Evolutionary conservation across 345 rosid genomes (phyloP).

Genomic region (Eucalyptus leucophloia): DNA sequence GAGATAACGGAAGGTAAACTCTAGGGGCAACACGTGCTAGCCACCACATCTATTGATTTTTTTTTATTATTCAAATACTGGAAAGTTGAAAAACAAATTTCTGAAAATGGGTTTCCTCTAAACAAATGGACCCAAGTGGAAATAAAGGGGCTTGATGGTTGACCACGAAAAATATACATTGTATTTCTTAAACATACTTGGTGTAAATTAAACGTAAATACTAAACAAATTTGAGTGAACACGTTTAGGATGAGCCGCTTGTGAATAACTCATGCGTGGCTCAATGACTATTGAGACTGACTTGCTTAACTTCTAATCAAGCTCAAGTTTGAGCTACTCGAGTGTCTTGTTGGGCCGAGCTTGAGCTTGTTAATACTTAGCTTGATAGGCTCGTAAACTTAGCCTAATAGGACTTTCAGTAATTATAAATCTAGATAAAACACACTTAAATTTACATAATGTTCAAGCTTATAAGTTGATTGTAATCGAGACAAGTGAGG

Average conservation of each 20-base stretch:
- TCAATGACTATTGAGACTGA: background rate
- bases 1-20: no score
- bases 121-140: background rate
- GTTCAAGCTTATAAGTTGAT: background rate
- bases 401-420: background rate
- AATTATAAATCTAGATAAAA: background rate
- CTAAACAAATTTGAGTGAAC: background rate
- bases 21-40: no score
- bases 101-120: background rate
- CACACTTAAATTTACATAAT: background rate
- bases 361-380: background rate
- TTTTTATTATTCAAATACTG: background rate
- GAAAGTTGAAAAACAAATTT: background rate
- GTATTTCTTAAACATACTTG: background rate
- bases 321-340: background rate
- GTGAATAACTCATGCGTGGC: background rate
- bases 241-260: background rate
- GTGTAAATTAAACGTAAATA: background rate
- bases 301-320: background rate
- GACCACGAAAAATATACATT: background rate
- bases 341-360: background rate
- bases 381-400: background rate
- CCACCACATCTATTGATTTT: background rate
- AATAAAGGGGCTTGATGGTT: background rate
- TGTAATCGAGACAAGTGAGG: background rate